Base-by-base conservation (phyloP, 2,329 filamentous ascomycete genomes). In the Aspergillus piperis region DNA sequence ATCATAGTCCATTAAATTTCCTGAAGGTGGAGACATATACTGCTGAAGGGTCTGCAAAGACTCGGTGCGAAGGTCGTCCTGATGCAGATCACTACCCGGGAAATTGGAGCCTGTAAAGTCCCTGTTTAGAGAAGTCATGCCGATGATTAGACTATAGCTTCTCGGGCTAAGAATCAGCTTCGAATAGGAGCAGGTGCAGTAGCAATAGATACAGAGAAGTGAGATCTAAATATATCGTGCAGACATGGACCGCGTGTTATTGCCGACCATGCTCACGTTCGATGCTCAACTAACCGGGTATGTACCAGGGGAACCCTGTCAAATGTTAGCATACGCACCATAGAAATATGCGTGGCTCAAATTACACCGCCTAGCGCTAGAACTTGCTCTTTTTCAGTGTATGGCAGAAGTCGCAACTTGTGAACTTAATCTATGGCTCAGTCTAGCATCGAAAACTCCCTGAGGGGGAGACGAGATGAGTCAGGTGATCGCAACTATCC, bases 1-100 rank as follows among this genome's bases (percentile, higher is more conserved):
- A 75, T 93, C 86, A 69, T 90, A 92, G 70, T 77, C 57, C 49
- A 79, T 76, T 62, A 91, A 77, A 55, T 78, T 76, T 17, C 82
- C 82, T 0, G 83, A 82, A 1, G 84, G 67, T 61, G 58, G 76
- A 54, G 60, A 64, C 53, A 66, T 69, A 58, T 67, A 53, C 30
- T 63, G 42, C 30, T 63, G 42, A 8, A 54, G 11, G n/a, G 13
- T 11, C 27, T 42, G 25, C 21, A 23, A 6, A 53, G n/a, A 21
- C n/a, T 30, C 21, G 15, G 38, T 13, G 15, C 11, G 23, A 32
- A 32, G 30, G 8, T 47, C 23, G 7, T 7, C 11, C 21, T 17
- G 23, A 32, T n/a, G n/a, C 25, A 6, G 8, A 30, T 30, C 44
- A 19, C 30, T 10, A 32, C n/a, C 25, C 32, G 23, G 8, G 10